Evolutionary conservation across 177 flowering plant species (phyloP).

Genomic region (Telopea speciosissima): DNA sequence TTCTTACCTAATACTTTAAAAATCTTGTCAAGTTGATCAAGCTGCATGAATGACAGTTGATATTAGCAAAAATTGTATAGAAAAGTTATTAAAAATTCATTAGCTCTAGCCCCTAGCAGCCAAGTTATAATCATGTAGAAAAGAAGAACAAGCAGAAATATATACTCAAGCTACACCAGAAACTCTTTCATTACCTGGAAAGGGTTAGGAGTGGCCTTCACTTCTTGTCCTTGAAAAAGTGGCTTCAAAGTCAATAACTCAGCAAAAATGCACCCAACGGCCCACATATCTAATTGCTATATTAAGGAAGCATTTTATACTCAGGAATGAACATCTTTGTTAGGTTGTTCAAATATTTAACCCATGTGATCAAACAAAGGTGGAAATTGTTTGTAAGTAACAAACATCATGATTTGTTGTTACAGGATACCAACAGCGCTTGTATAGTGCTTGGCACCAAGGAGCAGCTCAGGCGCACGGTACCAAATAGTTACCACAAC

Average conservation of each 20-base stretch:
- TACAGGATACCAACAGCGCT: conserved; percentile 93
- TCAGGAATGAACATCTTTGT: not conserved
- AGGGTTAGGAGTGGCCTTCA: conserved; percentile 80
- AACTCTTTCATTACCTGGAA: conserved; percentile 56
- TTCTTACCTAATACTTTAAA: conserved; percentile 85
- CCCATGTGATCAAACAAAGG: not conserved
- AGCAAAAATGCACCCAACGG: conserved; percentile 99
- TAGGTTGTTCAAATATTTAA: not conserved
- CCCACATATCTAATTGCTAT: conserved; percentile 82
- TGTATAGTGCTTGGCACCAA: conserved; percentile 97
- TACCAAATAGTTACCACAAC: conserved; percentile 99
- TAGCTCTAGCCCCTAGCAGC: too few relatives aligned
- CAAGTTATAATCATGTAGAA: not conserved
- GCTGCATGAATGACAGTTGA: conserved; percentile 40
- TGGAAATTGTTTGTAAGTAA: not conserved
- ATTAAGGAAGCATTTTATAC: conserved; percentile 13
- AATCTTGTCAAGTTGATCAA: conserved; percentile 98
- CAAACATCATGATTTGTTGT: not conserved
- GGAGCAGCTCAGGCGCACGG: conserved; percentile 97
- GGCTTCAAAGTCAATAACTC: conserved; percentile 95
- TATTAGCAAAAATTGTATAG: conserved; percentile 7
- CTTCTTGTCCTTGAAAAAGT: conserved; percentile 96
- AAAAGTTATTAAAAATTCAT: not conserved
- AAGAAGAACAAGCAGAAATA: not conserved
- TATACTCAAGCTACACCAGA: not conserved